A percentile compares a stretch with the other conserved stretches of the same genome.
phyloP scores from a whole-genome alignment of 2,329 filamentous ascomycete species.

The Parafenestella ontariensis region DNA sequence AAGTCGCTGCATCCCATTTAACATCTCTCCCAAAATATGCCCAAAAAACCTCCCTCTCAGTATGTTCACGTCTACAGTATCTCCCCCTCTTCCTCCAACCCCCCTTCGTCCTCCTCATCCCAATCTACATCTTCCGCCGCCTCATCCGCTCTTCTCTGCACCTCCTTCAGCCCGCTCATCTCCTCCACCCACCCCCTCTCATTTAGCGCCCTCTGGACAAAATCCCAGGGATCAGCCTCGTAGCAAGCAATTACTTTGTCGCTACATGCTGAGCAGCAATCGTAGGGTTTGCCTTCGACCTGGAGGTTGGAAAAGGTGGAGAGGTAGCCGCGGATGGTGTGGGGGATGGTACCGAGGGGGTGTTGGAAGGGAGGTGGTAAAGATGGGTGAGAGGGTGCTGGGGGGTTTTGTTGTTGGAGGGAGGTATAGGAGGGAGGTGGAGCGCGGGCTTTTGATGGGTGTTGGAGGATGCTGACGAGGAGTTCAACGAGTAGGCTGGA shows the following conservation, averaged over 20 bases:
- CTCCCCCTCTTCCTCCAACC: slow-evolving; percentile 66
- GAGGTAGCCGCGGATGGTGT: slow-evolving; percentile 81
- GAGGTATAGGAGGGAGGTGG: slow-evolving; percentile 15
- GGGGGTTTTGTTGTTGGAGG: background rate
- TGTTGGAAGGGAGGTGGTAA: slow-evolving; percentile 54
- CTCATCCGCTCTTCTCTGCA: slow-evolving; percentile 60
- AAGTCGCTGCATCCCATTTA: too few relatives aligned
- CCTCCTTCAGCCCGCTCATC: slow-evolving; percentile 74
- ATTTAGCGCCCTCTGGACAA: slow-evolving; percentile 75
- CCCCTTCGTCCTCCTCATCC: slow-evolving; percentile 54
- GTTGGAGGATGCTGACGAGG: slow-evolving; percentile 85
- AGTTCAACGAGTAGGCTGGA: slow-evolving; percentile 91
- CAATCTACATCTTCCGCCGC: slow-evolving; percentile 64
- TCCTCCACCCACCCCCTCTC: slow-evolving; percentile 82
- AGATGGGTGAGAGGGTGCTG: slow-evolving; percentile 29
- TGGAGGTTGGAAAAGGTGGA: slow-evolving; percentile 76
- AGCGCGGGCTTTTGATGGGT: slow-evolving; percentile 50
- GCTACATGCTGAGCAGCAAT: slow-evolving; percentile 82
- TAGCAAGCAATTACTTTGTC: slow-evolving; percentile 73
- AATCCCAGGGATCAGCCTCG: slow-evolving; percentile 73
- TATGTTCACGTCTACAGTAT: slow-evolving; percentile 47
- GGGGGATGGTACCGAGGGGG: slow-evolving; percentile 76
- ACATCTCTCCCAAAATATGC: too few relatives aligned
- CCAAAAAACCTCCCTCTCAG: too few relatives aligned
- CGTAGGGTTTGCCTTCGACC: slow-evolving; percentile 76